Base-by-base conservation (phyloP, 345 rosid genomes). In the Camelina sativa region DNA sequence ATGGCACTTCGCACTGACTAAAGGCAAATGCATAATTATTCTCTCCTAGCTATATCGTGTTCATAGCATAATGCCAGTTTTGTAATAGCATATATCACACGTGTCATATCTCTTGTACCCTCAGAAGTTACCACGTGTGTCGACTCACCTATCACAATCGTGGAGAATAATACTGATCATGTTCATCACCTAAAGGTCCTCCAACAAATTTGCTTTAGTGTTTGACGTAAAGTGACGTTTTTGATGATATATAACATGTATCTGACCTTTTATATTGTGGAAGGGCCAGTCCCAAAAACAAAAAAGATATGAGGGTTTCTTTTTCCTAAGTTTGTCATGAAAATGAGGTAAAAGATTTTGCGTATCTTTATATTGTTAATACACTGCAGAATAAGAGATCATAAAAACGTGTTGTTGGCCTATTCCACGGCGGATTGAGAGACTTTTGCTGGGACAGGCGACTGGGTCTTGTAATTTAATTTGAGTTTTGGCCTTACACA, bases 311-410 rank as follows among this genome's bases (percentile, higher is more conserved):
- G 3, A 37, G 0, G 2, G 13, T n/a, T 8, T 41, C 9, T 7
- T 20, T 20, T 22, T 11, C 4, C 19, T 7, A 60, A 67, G 53
- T 50, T 38, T 25, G 56, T 51, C 4, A n/a, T 68, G 38, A 22
- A 46, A 12, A 15, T 51, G 74, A 52, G 61, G 38, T 20, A 46
- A 62, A 61, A 68, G 64, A 69, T 62, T 76, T 61, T 53, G 65
- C 69, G 65, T 61, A 69, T 76, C 79, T 76, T 76, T 62, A 68
- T 52, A n/a, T 40, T 76, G 74, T 50, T 50, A 11, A 34, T 6
- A 59, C 9, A 48, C 11, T 8, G 53, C 17, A 48, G 20, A 46
- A 40, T 5, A 47, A 57, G 73, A 58, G 28, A 55, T 23, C n/a
- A 12, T 4, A 28, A 50, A 61, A 35, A 23, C 44, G 35, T 67